Base-by-base conservation (phyloP, 176 grass and related monocot genomes). In the Rhynchospora tenuis region DNA sequence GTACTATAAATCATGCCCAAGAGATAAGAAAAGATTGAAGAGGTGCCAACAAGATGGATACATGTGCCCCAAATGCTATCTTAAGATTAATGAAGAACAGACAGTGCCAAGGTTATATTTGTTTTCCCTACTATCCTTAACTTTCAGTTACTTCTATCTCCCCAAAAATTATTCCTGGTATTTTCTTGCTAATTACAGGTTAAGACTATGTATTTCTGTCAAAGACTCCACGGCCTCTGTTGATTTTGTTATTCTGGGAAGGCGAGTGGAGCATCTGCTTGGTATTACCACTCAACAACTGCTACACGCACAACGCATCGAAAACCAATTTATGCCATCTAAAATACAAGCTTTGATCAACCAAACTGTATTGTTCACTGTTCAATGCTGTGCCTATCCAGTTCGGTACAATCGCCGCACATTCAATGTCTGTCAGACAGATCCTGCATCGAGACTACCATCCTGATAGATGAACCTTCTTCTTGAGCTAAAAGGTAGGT, bases 41-140 rank as follows among this genome's bases (percentile, higher is more conserved):
- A 55, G 24, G 73, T 56, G 50, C 2, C 24, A 56, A 77, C 10
- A 52, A 29, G 73, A 56, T 77, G 73, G 73, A 77, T 77, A 55
- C 73, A 77, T 31, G 73, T 77, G 24, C 73, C 73, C 73, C 73
- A 77, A 77, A 77, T 77, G 73, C 73, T 31, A 55, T 77, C 26
- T 55, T 33, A 77, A 56, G 50, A 31, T 77, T 77, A 77, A 19
- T 77, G 73, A 77, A 77, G 50, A 12, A 55, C 73, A 77, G 26
- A 10, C 50, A 17, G 50, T 77, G 31, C 73, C 50, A 31, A 55
- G 73, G 73, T 74, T 52, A 74, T 56, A 77, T 3, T 12, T 77
- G 28, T 31, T 77, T 77, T 26, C 14, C 16, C 14, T 77, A 55
- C 26, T 19, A 76, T 77, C 14, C 47, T 31, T 0, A 77, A 31